Conservation (phyloP, 768 basidiomycete species). For the Coprinopsis sp. region DNA sequence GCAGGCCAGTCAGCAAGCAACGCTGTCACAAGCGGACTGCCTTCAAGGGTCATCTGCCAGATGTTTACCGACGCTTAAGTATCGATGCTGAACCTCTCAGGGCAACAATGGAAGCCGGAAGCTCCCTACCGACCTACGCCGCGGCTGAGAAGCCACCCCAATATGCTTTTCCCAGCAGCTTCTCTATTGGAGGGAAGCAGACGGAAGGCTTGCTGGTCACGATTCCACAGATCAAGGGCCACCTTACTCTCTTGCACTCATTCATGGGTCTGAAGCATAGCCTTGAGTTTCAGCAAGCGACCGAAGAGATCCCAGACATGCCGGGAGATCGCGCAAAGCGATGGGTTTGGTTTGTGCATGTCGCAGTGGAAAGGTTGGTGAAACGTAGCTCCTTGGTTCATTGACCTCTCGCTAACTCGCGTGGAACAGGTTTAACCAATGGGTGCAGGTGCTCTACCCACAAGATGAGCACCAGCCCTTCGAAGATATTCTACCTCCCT, state of each 20-base stretch:
- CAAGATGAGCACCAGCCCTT: conserved; percentile 7
- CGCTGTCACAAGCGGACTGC: no score
- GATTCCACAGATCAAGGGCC: conserved; percentile 26
- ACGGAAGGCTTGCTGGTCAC: conserved; percentile 24
- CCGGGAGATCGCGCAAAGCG: conserved; percentile 21
- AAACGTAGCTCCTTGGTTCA: no score
- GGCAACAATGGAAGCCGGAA: no score
- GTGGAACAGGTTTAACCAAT: conserved; percentile 31
- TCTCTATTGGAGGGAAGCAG: conserved; percentile 21
- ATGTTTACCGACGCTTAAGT: no score
- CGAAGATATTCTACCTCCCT: conserved; percentile 26
- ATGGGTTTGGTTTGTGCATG: conserved; percentile 34
- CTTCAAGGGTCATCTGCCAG: no score
- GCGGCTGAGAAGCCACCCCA: conserved; percentile 17
- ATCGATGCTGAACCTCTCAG: no score
- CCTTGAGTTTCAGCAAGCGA: conserved; percentile 15
- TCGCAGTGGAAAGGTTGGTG: conserved; percentile 32
- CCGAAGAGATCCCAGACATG: conserved; percentile 11
- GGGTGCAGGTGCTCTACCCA: conserved; percentile 17
- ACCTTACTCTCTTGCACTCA: conserved; percentile 28
- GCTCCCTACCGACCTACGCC: no score
- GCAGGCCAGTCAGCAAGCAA: no score
- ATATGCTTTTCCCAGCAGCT: conserved; percentile 26
- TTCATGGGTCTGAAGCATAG: conserved; percentile 25
- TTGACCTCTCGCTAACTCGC: no score